phyloP scores from a whole-genome alignment of 2,329 filamentous ascomycete genomes.

The Epichloe brachyelytri region DNA sequence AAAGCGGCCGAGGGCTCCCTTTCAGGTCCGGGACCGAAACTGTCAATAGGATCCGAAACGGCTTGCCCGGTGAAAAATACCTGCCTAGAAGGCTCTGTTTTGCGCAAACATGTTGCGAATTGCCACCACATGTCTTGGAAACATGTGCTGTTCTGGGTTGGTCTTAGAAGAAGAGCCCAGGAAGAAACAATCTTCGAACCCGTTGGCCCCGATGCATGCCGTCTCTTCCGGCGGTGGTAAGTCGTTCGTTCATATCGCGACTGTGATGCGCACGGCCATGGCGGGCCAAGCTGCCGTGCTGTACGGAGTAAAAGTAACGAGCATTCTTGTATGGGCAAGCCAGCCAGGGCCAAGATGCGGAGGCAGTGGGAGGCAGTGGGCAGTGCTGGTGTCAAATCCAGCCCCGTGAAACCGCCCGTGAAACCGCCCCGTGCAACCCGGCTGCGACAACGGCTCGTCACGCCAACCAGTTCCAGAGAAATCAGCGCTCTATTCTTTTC shows the following conservation, averaged over 20 bases:
- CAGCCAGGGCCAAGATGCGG: too few relatives aligned
- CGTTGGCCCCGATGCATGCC: background rate
- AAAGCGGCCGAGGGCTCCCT: background rate
- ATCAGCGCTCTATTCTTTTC: too few relatives aligned
- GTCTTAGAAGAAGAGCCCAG: background rate
- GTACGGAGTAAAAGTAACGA: too few relatives aligned
- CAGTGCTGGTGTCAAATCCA: background rate
- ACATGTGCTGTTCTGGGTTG: background rate
- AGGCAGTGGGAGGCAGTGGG: too few relatives aligned
- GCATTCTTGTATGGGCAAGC: too few relatives aligned
- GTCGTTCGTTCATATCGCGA: background rate
- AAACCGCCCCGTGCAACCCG: constrained; percentile 7
- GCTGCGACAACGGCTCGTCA: constrained; percentile 6
- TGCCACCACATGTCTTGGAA: background rate
- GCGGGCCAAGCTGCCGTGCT: background rate
- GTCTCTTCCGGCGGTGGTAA: background rate
- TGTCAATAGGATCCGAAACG: too few relatives aligned
- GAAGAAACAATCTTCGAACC: background rate
- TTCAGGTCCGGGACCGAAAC: background rate
- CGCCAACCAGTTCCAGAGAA: background rate
- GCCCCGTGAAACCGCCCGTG: constrained; percentile 6
- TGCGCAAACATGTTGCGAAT: background rate
- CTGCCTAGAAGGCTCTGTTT: too few relatives aligned
- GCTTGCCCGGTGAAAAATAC: too few relatives aligned
- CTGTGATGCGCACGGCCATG: background rate